Evolutionary conservation across 2,329 filamentous ascomycete species (phyloP), one percentile per base, ranked within the genome.

Genomic region (Bipolaris cookei): DNA sequence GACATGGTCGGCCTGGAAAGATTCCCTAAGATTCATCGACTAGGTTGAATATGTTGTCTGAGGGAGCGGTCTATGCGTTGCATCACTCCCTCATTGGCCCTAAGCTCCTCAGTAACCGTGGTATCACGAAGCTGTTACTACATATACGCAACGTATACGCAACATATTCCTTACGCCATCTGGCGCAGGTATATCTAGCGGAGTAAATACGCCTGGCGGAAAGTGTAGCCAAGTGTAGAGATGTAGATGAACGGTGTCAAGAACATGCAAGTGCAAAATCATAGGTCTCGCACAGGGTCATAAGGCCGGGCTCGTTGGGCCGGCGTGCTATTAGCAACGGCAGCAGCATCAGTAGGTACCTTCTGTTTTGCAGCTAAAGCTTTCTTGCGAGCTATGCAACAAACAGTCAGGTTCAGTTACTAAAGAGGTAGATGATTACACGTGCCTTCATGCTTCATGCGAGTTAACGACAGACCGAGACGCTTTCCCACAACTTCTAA

Each of bases 241-340:
- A 25, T 23, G 23, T 8, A 25, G 39, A 25, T 8, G 3, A 16
- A n/a, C 10, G 7, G 3, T 42, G 39, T 25, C n/a, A 8, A 8
- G 14, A 25, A 13, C 7, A 16, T 42, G 21, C 39, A 41, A 23
- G 20, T 21, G 8, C 20, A 42, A 41, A 42, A 34, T 34, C 16
- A 45, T 7, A 45, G 16, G 16, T 45, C 43, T 45, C 43, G 43
- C 18, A 45, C 43, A 21, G 43, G 43, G 18, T 45, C 43, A 28
- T 45, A 45, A 45, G 43, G 43, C 6, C 28, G 43, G 13, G 43
- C 11, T 21, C 43, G 16, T 11, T 34, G 11, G 28, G 28, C 28
- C 8, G 42, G 13, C 18, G 18, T 45, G 28, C 28, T 11, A 30
- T 10, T 30, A 13, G 39, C 4, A 42, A 13, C 10, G 14, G 21